Evolutionary conservation across 345 rosid genomes (phyloP).

Genomic region (Moricandia arvensis): DNA sequence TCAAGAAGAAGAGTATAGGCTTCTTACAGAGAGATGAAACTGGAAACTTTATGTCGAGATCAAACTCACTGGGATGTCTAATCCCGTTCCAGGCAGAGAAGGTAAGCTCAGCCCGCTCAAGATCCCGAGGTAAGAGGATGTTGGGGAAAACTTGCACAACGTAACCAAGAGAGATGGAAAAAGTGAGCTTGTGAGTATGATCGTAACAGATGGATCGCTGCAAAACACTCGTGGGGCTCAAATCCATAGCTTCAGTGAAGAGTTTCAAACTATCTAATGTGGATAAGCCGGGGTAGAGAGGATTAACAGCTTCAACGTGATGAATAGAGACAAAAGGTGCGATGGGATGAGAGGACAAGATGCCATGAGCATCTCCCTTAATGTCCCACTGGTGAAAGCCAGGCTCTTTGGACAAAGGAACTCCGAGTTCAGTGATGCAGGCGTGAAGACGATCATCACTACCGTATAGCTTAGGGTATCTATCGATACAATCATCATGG

Average conservation of each 20-base stretch:
- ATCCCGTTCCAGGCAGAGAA: constrained; percentile 84
- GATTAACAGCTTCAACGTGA: constrained; percentile 83
- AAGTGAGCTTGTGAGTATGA: constrained; percentile 47
- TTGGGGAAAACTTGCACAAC: constrained; percentile 79
- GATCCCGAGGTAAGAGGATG: constrained; percentile 61
- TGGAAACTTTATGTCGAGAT: constrained; percentile 71
- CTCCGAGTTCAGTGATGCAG: constrained; percentile 86
- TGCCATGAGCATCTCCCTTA: constrained; percentile 75
- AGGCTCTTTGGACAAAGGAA: constrained; percentile 75
- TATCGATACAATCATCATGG: constrained; percentile 70
- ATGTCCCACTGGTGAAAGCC: constrained; percentile 99
- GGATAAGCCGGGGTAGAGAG: constrained; percentile 74
- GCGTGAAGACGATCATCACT: constrained; percentile 95
- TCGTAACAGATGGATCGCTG: constrained; percentile 86
- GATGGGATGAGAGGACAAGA: constrained; percentile 74
- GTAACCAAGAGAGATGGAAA: constrained; percentile 73
- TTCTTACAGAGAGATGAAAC: constrained; percentile 47
- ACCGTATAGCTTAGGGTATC: constrained; percentile 82
- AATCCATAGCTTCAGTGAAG: constrained; percentile 69
- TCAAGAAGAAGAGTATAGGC: constrained; percentile 38
- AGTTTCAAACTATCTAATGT: constrained; percentile 69
- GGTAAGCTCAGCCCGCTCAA: constrained; percentile 73
- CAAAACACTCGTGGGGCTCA: constrained; percentile 69
- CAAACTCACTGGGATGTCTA: constrained; percentile 60
- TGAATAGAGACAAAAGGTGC: constrained; percentile 87